phyloP scores from a whole-genome alignment of 2,329 filamentous ascomycete species.

The Aspergillus chevalieri region DNA sequence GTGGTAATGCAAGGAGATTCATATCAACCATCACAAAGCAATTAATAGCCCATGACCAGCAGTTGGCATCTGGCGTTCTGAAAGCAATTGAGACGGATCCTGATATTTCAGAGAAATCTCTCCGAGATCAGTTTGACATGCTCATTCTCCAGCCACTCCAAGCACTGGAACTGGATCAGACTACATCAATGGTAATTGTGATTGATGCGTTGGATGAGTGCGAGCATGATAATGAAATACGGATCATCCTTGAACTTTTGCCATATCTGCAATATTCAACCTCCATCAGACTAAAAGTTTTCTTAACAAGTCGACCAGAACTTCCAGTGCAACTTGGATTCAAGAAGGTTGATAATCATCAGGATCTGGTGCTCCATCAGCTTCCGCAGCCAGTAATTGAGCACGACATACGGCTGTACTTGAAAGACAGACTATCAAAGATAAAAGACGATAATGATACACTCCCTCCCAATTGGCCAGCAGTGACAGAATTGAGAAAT shows the following conservation, averaged over 20 bases:
- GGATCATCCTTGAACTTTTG: constrained; percentile 16
- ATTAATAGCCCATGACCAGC: neutral
- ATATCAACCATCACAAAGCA: neutral
- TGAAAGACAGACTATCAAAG: constrained; percentile 8
- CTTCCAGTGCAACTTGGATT: constrained; percentile 17
- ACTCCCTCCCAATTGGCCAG: no score
- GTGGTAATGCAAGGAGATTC: neutral
- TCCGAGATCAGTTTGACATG: neutral
- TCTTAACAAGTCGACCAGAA: constrained; percentile 23
- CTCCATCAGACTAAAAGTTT: constrained; percentile 11
- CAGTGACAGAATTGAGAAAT: neutral
- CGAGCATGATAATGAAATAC: constrained; percentile 11
- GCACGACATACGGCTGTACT: constrained; percentile 15
- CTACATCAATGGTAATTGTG: constrained; percentile 9
- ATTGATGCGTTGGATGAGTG: constrained; percentile 23
- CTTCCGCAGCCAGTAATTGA: constrained; percentile 13
- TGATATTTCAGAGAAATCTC: neutral
- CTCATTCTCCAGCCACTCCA: neutral
- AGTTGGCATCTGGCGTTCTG: neutral
- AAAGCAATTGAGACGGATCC: neutral
- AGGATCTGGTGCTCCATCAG: constrained; percentile 18
- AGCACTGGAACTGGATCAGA: neutral
- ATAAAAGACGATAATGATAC: no score
- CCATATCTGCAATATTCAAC: constrained; percentile 3
- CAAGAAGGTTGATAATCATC: constrained; percentile 9